phyloP scores from a whole-genome alignment of 805 yeast genomes.

The Zygosaccharomyces pseudorouxii region DNA sequence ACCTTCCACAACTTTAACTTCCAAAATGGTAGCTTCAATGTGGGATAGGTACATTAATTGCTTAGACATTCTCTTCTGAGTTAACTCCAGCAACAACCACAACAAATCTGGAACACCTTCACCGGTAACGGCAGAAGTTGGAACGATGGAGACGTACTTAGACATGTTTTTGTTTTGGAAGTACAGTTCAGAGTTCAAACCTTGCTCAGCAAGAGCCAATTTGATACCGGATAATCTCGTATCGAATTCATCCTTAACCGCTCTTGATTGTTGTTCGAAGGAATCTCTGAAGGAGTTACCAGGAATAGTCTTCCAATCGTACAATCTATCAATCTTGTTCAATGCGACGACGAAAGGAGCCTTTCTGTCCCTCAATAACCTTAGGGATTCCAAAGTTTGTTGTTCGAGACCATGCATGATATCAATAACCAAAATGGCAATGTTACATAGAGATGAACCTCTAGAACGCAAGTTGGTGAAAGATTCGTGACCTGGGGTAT shows the following conservation, averaged over 20 bases:
- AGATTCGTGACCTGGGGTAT: conserved; percentile 99
- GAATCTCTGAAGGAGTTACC: conserved; percentile 96
- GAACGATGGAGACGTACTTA: conserved; percentile 91
- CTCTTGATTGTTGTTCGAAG: conserved; percentile 67
- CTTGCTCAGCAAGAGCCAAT: conserved; percentile 93
- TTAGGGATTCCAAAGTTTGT: conserved; percentile 92
- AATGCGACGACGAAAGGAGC: conserved; percentile 97
- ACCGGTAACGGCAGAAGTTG: conserved; percentile 98
- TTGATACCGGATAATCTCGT: conserved; percentile 80
- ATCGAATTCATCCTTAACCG: conserved; percentile 90
- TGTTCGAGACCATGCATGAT: conserved; percentile 99
- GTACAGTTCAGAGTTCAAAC: conserved; percentile 94
- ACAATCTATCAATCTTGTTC: conserved; percentile 95
- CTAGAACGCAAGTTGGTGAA: conserved; percentile 95
- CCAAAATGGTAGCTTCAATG: conserved; percentile 93
- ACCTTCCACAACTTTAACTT: conserved; percentile 98
- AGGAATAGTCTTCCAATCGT: conserved; percentile 88
- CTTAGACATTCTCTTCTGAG: conserved; percentile 98
- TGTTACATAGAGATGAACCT: conserved; percentile 98
- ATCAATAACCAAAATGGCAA: conserved; percentile 96
- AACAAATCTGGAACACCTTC: conserved; percentile 99
- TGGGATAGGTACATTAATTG: conserved; percentile 90
- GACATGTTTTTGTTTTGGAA: conserved; percentile 92
- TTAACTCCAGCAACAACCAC: conserved; percentile 89
- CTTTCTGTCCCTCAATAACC: conserved; percentile 89